Conservation (phyloP, 148 eudicot species). For the Rhododendron griersonianum region DNA sequence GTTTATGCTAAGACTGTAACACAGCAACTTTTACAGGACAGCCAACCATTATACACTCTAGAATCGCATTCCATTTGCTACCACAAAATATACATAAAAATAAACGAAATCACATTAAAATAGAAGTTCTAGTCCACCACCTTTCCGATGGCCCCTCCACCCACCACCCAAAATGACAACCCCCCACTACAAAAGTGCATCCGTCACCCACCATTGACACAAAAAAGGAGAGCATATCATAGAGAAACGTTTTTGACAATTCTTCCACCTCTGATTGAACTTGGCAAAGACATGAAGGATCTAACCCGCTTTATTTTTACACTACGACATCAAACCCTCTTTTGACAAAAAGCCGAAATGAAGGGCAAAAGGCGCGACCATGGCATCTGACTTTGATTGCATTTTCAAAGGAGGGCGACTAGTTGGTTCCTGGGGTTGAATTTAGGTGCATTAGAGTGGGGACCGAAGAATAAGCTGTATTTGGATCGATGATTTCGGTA, state of each 20-base stretch:
- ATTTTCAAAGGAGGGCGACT: constrained; percentile 21
- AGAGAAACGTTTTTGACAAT: constrained; percentile 45
- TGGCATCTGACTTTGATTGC: constrained; percentile 54
- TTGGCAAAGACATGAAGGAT: constrained; percentile 32
- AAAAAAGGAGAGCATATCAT: constrained; percentile 16
- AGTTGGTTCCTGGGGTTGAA: constrained; percentile 12
- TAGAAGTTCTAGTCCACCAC: constrained; percentile 18
- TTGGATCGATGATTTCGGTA: background rate
- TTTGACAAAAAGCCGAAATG: constrained; percentile 33
- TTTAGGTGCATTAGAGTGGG: constrained; percentile 17
- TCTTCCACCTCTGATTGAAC: constrained; percentile 34
- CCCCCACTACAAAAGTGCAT: constrained; percentile 53
- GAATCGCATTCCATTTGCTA: constrained; percentile 14
- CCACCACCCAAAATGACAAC: constrained; percentile 39
- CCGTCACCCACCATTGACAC: constrained; percentile 46
- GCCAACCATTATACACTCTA: constrained; percentile 25
- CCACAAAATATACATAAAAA: constrained; percentile 14
- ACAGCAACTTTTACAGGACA: constrained; percentile 9
- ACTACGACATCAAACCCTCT: constrained; percentile 30
- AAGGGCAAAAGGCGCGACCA: constrained; percentile 25
- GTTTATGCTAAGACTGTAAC: background rate
- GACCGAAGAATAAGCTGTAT: background rate
- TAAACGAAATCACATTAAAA: constrained; percentile 9
- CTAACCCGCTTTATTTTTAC: constrained; percentile 21
- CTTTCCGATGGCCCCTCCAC: constrained; percentile 42